phyloP scores from a whole-genome alignment of 2,329 filamentous ascomycete species.

The Sporothrix protearum region DNA sequence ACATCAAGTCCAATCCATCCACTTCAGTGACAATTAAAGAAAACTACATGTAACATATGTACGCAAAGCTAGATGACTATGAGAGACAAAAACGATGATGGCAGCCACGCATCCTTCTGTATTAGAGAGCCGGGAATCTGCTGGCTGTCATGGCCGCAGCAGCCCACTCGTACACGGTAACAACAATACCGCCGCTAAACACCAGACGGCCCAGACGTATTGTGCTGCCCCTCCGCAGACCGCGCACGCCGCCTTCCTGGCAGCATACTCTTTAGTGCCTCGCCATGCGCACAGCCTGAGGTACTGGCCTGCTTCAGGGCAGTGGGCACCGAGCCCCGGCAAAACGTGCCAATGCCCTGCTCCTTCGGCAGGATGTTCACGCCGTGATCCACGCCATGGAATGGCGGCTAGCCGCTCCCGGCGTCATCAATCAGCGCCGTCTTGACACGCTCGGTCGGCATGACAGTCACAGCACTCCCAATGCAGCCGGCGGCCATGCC shows the following conservation, averaged over 20 bases:
- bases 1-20: background rate
- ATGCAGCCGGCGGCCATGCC: constrained; percentile 62
- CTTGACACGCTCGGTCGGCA: constrained; percentile 65
- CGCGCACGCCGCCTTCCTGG: constrained; percentile 54
- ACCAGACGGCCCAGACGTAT: constrained; percentile 64
- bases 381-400: constrained; percentile 35
- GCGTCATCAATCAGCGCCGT: constrained; percentile 53
- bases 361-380: constrained; percentile 37
- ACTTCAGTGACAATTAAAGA: background rate
- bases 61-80: background rate
- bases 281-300: constrained; percentile 47
- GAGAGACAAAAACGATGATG: background rate
- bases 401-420: constrained; percentile 30
- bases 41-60: background rate
- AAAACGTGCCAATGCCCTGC: constrained; percentile 43
- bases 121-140: background rate
- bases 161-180: constrained; percentile 60
- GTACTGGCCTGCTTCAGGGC: constrained; percentile 48
- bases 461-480: constrained; percentile 62
- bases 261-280: constrained; percentile 55
- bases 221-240: constrained; percentile 64
- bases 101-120: background rate
- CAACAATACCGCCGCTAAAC: constrained; percentile 64
- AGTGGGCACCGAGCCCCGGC: constrained; percentile 44
- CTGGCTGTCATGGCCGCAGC: constrained; percentile 32